Base-by-base conservation (phyloP, 23 red algal species). In the Gracilaria gracilis region DNA sequence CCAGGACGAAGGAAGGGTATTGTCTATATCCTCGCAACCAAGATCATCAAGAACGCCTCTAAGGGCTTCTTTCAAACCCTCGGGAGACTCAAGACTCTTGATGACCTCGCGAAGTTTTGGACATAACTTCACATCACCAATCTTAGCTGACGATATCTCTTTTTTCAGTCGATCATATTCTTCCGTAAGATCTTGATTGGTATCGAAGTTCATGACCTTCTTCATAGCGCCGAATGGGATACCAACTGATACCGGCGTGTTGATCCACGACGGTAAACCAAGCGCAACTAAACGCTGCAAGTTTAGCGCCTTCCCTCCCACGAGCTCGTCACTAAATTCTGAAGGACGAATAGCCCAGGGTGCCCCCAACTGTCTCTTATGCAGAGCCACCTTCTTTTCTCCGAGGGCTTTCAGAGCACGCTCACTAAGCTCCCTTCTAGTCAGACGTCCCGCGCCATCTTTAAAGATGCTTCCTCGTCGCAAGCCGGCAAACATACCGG, bases 241-340 rank as follows among this genome's bases (percentile, higher is more conserved):
- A 47, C 88, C 78, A 3, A 94, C 81, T 14, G 86, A 98, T 35
- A 77, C 32, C 0, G 96, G 96, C 6, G 86, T 93, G 19, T 94
- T 86, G 49, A 98, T 98, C 96, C 96, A 98, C 25, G 94, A 92
- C 21, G 96, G 96, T 15, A 98, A 31, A 2, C 92, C 91, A 35
- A 91, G 88, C 24, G 88, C 78, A 37, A 86, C 87, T 31, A 95
- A 21, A 29, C 83, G 79, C 54, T 91, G 91, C 82, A 94, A 90
- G 58, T 94, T 94, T 51, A 96, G 57, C n/a, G 96, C 95, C 57
- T 98, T 98, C 49, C 85, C 83, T 70, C 96, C 96, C 17, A 94
- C 96, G 34, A 93, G 61, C 38, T 92, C 91, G 23, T 47, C 37
- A 42, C 61, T 90, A 67, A 93, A 95, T 33, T 91, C 91, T 11